Conservation (phyloP, 2,329 filamentous ascomycete genomes). For the Alternaria arbusti region DNA sequence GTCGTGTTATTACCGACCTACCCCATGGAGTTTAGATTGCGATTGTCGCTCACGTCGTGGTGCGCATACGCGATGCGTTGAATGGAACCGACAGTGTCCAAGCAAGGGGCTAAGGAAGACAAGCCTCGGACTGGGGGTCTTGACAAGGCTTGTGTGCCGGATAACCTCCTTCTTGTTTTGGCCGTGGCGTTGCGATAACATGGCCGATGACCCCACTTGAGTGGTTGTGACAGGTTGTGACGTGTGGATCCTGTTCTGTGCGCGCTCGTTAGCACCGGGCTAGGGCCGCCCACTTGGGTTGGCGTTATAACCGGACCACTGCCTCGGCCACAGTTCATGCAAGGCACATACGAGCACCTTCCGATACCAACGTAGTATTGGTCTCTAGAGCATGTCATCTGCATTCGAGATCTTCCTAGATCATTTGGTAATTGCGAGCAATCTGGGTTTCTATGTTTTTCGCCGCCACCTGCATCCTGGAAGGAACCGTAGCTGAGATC, state of each 20-base stretch:
- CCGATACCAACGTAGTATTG: not conserved
- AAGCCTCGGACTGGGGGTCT: slow-evolving; percentile 15
- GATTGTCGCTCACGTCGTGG: not conserved
- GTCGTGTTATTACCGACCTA: slow-evolving; percentile 2
- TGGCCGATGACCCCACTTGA: not conserved
- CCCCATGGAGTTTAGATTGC: not conserved
- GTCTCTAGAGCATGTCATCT: not conserved
- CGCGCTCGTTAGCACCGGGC: slow-evolving; percentile 1
- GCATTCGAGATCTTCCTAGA: not conserved
- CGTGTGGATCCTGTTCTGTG: not conserved
- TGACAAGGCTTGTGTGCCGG: slow-evolving; percentile 17
- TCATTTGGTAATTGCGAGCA: not conserved
- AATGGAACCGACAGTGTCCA: not conserved
- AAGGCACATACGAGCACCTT: slow-evolving; percentile 6
- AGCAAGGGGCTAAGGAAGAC: slow-evolving; percentile 10
- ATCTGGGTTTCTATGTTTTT: not conserved
- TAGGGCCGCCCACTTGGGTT: not conserved
- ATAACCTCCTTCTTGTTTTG: slow-evolving; percentile 15
- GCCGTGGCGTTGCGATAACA: slow-evolving; percentile 14
- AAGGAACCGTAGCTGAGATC: not conserved
- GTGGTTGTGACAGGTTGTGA: not conserved
- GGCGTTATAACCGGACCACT: slow-evolving; percentile 1
- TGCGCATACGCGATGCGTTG: not conserved
- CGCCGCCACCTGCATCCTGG: not conserved
- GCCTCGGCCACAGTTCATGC: slow-evolving; percentile 2